phyloP scores from a whole-genome alignment of 805 yeast genomes.

The Yamadazyma ubonensis region DNA sequence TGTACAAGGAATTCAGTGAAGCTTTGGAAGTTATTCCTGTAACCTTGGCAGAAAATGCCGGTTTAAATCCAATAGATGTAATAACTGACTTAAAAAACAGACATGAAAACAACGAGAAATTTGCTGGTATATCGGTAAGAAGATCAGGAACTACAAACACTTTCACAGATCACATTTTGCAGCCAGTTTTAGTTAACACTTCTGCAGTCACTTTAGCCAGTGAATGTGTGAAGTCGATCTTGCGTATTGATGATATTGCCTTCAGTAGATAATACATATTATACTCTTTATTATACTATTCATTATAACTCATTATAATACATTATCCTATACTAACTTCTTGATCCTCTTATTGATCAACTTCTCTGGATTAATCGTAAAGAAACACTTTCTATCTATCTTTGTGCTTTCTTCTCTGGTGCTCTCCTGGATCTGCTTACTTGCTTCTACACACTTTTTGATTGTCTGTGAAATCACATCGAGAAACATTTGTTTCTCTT shows the following conservation, averaged over 20 bases:
- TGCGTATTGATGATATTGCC: conserved; percentile 96
- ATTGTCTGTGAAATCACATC: conserved; percentile 47
- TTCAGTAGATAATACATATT: conserved; percentile 54
- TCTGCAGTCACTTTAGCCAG: conserved; percentile 94
- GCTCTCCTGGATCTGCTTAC: conserved; percentile 45
- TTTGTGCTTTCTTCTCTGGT: conserved; percentile 59
- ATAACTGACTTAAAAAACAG: conserved; percentile 89
- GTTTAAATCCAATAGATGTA: conserved; percentile 84
- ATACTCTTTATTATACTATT: conserved; percentile 1
- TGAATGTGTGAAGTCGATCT: conserved; percentile 92
- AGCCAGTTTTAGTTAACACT: conserved; percentile 92
- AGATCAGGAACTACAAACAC: conserved; percentile 92
- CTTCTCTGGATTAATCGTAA: conserved; percentile 57
- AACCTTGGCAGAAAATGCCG: conserved; percentile 93
- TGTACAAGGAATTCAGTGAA: conserved; percentile 87
- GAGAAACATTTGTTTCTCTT: too few species aligned
- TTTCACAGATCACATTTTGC: conserved; percentile 89
- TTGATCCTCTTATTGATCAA: conserved; percentile 45
- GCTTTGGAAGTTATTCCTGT: conserved; percentile 93
- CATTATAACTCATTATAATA: too few species aligned
- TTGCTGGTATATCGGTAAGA: conserved; percentile 95
- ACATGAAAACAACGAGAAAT: conserved; percentile 86
- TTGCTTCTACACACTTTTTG: conserved; percentile 46
- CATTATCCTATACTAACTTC: conserved; percentile 17
- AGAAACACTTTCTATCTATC: conserved; percentile 64